phyloP scores from a whole-genome alignment of 345 rosid species.

The Theobroma cacao region DNA sequence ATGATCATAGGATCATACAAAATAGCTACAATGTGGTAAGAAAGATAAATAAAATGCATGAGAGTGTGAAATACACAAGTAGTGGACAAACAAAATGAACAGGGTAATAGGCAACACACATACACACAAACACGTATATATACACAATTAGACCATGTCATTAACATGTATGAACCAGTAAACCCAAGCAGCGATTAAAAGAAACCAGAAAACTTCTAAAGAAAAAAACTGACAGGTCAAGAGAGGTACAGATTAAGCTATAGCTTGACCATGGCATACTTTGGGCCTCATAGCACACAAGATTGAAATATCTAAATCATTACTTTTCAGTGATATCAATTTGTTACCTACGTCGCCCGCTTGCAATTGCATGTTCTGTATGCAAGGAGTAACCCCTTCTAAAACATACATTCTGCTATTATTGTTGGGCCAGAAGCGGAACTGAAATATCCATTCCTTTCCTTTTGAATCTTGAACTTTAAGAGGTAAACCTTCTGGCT shows the following conservation, averaged over 20 bases:
- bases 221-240: constrained; percentile 4
- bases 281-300: background rate
- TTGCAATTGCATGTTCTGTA: constrained; percentile 91
- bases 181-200: constrained; percentile 16
- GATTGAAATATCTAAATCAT: background rate
- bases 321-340: constrained; percentile 7
- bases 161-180: constrained; percentile 6
- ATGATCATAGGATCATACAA: constrained; percentile 13
- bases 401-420: constrained; percentile 93
- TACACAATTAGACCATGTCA: background rate
- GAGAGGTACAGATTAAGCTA: background rate
- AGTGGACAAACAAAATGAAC: background rate
- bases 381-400: constrained; percentile 92
- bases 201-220: constrained; percentile 3
- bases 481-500: constrained; percentile 91
- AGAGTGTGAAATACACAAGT: constrained; percentile 6
- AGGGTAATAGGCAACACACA: background rate
- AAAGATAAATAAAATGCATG: constrained; percentile 12
- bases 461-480: constrained; percentile 92
- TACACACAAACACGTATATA: too few relatives aligned
- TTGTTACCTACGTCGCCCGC: constrained; percentile 91
- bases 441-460: constrained; percentile 92
- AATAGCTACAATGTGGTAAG: constrained; percentile 14
- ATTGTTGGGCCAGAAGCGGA: constrained; percentile 94
- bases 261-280: constrained; percentile 11